phyloP scores from a whole-genome alignment of 2,329 filamentous ascomycete species.

The Gaeumannomyces tritici region DNA sequence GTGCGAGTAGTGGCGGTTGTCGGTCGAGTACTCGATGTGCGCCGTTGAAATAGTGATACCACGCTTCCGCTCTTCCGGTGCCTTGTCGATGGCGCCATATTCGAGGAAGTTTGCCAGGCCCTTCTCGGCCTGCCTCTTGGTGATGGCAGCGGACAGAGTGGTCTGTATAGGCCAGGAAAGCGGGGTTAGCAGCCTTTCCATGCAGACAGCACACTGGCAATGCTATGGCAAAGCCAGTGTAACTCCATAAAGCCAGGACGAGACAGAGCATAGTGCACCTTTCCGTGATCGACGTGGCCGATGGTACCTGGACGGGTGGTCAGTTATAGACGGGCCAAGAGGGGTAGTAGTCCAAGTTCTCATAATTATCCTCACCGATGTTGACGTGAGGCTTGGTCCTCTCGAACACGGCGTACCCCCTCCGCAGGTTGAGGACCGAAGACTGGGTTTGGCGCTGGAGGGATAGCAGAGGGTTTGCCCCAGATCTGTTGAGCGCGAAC shows the following conservation, averaged over 20 bases:
- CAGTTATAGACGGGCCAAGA: constrained; percentile 3
- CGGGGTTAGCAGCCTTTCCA: constrained; percentile 6
- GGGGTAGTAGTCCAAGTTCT: neutral
- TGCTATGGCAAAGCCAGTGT: neutral
- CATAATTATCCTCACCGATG: constrained; percentile 52
- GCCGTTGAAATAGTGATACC: constrained; percentile 99
- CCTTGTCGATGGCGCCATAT: constrained; percentile 97
- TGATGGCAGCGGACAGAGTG: constrained; percentile 96
- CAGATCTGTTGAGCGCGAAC: constrained; percentile 49
- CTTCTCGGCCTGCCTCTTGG: constrained; percentile 94
- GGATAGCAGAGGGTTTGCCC: constrained; percentile 61
- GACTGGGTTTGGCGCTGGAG: constrained; percentile 62
- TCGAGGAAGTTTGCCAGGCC: constrained; percentile 91
- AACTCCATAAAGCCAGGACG: constrained; percentile 2
- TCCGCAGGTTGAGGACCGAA: constrained; percentile 55
- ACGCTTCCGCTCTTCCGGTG: constrained; percentile 97
- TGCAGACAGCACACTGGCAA: neutral
- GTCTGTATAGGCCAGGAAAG: constrained; percentile 50
- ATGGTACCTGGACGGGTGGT: constrained; percentile 63
- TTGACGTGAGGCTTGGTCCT: constrained; percentile 96
- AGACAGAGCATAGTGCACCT: constrained; percentile 49
- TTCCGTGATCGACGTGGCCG: constrained; percentile 99
- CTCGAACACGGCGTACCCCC: constrained; percentile 65
- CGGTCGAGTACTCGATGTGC: constrained; percentile 97
- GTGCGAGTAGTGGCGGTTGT: constrained; percentile 93